Evolutionary conservation across 345 rosid species (phyloP), one percentile per base, ranked within the genome.

Genomic region (Linum tenue): DNA sequence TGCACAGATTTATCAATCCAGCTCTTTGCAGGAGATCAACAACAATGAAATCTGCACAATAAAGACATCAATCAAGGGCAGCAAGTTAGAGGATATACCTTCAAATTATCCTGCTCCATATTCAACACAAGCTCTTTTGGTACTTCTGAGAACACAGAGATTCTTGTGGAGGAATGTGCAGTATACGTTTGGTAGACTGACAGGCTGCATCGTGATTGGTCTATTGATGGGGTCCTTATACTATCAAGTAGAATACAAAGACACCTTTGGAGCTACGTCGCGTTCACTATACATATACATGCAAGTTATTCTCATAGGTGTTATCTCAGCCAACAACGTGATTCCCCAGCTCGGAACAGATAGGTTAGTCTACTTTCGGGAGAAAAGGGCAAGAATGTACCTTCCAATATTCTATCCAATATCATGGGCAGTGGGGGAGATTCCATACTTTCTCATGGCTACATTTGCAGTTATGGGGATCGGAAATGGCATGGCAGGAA

Each of bases 311-410:
- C 71, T 79, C 9, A n/a, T 75, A 39, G 79, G 77, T 16, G 75
- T 68, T 42, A 63, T 68, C 41, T 75, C 77, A 62, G 79, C 76
- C 51, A 75, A 65, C 62, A 75, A 73, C 35, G 51, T 70, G 41
- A 70, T 76, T 59, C 71, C 75, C 59, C 78, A 75, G 63, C 70
- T 78, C 60, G 77, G 79, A 72, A 72, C 67, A 37, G 79, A 78
- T 57, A 67, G 71, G 61, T 59, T 73, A 65, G 74, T 79, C 8
- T 70, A 73, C 41, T 75, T 75, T 36, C 59, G 69, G 67, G 82
- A 79, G 69, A 75, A 59, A 55, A 70, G 80, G 64, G 71, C 73
- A 5, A 58, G 78, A 65, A 79, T 70, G 75, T 64, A 79, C 67
- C 79, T 48, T 65, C 76, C 80, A 64, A 65, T 73, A 70, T 70